Evolutionary conservation across 352 stramenopile genomes (phyloP), one percentile per base, ranked within the genome.

Genomic region (Globisporangium ultimum): DNA sequence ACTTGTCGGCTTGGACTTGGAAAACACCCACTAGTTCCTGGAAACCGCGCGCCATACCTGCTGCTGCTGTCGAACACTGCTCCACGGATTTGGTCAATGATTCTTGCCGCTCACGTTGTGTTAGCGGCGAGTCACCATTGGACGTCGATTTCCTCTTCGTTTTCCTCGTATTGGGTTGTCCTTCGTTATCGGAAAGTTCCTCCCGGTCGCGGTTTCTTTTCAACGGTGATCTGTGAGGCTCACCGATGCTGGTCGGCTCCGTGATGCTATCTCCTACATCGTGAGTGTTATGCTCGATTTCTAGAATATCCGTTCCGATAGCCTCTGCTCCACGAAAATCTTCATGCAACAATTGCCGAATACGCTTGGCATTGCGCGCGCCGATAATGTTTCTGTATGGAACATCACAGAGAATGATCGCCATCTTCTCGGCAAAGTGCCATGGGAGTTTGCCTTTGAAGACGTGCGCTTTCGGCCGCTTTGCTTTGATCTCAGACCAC

Each of bases 391-490:
- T 51, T 17, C 50, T 61, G 15, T 53, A 49, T 41, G 61, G 59
- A 22, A 53, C 24, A 47, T 82, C 72, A 32, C 66, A 61, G 22
- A 84, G 53, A 24, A 85, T 77, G 21, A 77, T 49, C 40, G 64
- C 71, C 70, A 87, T 81, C n/a, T 68, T 70, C 24, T 63, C 53
- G 57, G 71, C 73, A 49, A 67, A 85, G 13, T 68, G 53, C 77
- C 77, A 87, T 17, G 77, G 77, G 32, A 87, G 50, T 45, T 81
- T 83, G 41, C 71, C 72, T 52, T 82, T 85, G 60, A 87, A 83
- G 46, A 68, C 66, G 63, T 84, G 66, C 17, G 70, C 67, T 48
- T 85, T 87, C 18, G 75, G 77, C 3, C 74, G 68, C 10, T 60
- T 53, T 21, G 53, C 50, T 62, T 80, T 81, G 63, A 81, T 70